Evolutionary conservation across 345 rosid species (phyloP), one percentile per base, ranked within the genome.

Genomic region (Pugionium dolabratum): DNA sequence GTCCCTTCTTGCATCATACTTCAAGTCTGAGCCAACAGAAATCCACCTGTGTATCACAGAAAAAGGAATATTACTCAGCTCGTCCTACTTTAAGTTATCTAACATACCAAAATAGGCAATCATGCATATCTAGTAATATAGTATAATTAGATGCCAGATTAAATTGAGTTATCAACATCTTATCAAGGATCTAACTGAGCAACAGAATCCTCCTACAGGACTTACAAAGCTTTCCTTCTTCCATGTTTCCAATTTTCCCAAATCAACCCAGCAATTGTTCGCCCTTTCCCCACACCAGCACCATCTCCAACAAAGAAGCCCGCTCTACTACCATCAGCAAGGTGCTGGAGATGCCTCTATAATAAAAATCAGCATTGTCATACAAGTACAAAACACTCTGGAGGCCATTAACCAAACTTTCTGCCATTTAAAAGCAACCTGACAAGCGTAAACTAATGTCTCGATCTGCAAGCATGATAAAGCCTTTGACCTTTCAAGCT

Each of bases 221-320:
- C 97, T 79, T 78, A 93, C 99, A 93, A 63, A 53, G 87, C 81
- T 86, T 88, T 93, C 76, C 78, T 84, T 80, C 96, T 85, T 66
- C 83, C 86, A 59, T 68, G 88, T 61, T 74, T 85, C 99, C 99
- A 93, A 67, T 93, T 93, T 78, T 93, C 99, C 94, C 87, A 88
- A 75, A 93, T 90, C 70, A 93, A 75, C 52, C 99, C 99, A 6
- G 97, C 99, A 81, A 93, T 80, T 48, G 99, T 93, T 50, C 99
- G 85, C 56, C 99, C 99, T 83, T 93, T 93, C 51, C 99, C 97
- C 69, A 93, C 96, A 66, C 99, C 99, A 80, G 99, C 97, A 76
- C 99, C 99, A 75, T 93, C 99, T 80, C 99, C 99, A 79, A 90
- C 62, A 80, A 93, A 93, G 67, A 90, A 93, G 25, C 99, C 99